These are phyloP conservation scores for Pichia pseudocactophila DNA, from an alignment of 805 yeast genomes.

Conservation along the genomic window DNA sequence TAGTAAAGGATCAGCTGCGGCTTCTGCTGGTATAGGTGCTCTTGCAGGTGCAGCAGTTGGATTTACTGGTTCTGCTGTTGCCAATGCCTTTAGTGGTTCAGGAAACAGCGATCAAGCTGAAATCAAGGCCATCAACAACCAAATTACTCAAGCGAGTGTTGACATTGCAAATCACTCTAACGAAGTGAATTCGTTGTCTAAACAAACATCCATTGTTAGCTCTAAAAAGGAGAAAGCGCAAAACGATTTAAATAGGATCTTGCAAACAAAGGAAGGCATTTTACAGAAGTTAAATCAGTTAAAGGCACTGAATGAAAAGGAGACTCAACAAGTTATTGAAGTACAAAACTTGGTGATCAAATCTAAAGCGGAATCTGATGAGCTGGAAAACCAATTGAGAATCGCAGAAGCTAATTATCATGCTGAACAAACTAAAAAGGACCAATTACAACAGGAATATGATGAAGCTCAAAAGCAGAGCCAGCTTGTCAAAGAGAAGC, in stretches of 20 bases:
- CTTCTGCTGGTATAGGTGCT: background rate
- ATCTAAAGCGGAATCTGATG: constrained; percentile 59
- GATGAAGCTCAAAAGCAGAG: constrained; percentile 66
- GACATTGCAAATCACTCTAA: constrained; percentile 82
- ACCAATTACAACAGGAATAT: constrained; percentile 47
- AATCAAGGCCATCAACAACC: constrained; percentile 34
- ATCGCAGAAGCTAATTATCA: constrained; percentile 73
- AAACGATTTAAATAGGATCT: constrained; percentile 63
- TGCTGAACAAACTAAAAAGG: constrained; percentile 56
- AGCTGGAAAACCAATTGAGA: constrained; percentile 61
- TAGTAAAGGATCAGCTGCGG: constrained; percentile 1
- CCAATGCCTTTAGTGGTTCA: background rate
- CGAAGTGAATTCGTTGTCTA: constrained; percentile 70
- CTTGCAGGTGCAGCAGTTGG: constrained; percentile 8
- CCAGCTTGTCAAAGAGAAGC: constrained; percentile 53
- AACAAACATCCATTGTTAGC: constrained; percentile 62
- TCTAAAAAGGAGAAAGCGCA: constrained; percentile 69
- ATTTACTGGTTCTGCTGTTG: background rate
- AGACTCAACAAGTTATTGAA: constrained; percentile 64
- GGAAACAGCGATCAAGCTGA: background rate
- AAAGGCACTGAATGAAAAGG: constrained; percentile 66
- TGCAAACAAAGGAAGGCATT: constrained; percentile 59
- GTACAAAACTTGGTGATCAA: constrained; percentile 55
- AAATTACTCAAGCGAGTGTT: constrained; percentile 68
- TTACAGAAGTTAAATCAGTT: constrained; percentile 60